These are phyloP conservation scores for Cutaneotrichosporon spelunceum DNA, from an alignment of 1,284 basidiomycete genomes.

Conservation along the genomic window DNA sequence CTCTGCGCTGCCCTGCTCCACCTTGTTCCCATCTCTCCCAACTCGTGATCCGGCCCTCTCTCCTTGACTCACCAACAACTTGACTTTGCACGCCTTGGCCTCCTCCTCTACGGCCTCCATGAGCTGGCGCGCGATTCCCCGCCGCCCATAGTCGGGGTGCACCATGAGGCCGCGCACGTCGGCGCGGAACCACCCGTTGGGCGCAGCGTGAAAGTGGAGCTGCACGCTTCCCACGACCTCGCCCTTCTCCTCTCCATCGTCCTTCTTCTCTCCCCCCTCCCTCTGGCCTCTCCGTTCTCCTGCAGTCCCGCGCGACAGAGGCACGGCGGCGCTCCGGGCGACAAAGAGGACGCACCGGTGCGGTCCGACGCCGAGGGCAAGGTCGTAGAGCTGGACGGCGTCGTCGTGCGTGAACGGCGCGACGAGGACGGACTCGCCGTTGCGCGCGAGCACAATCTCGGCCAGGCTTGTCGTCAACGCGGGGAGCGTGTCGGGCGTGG, in stretches of 20 bases:
- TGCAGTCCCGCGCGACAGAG: not conserved
- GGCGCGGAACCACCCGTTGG: not conserved
- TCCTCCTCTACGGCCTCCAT: constrained; percentile 5
- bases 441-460: not conserved
- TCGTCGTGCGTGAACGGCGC: not conserved
- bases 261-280: too few relatives aligned
- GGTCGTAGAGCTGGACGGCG: not conserved
- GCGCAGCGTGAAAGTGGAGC: not conserved
- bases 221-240: not conserved
- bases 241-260: constrained; percentile 1
- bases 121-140: not conserved
- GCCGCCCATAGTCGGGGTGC: not conserved
- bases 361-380: not conserved
- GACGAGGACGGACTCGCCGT: not conserved
- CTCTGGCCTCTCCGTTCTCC: not conserved
- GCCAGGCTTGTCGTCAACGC: not conserved
- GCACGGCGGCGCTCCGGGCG: not conserved
- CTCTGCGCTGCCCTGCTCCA: too few relatives aligned
- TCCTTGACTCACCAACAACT: not conserved
- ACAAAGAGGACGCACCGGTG: not conserved
- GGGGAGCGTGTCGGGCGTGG: not conserved
- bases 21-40: too few relatives aligned
- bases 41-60: too few relatives aligned
- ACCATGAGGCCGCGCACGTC: constrained; percentile 1
- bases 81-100: not conserved